Percentiles rank a stretch among this genome's conserved stretches.
phyloP scores from a whole-genome alignment of 805 yeast genomes.

The Pichia pseudocactophila region DNA sequence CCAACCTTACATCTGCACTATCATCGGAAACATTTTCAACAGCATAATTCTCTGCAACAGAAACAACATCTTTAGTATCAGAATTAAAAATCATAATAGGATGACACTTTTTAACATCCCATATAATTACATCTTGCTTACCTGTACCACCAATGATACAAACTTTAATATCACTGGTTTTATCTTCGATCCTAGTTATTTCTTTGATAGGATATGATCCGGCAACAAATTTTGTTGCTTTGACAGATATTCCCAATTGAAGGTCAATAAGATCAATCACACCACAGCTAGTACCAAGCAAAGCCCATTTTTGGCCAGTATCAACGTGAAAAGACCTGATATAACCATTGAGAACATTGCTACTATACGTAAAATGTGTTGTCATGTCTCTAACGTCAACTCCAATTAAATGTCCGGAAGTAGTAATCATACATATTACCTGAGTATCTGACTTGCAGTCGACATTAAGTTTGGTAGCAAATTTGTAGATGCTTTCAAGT shows the following conservation, averaged over 20 bases:
- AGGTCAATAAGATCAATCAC: slow-evolving; percentile 75
- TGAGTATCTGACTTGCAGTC: slow-evolving; percentile 33
- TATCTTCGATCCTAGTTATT: slow-evolving; percentile 35
- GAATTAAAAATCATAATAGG: slow-evolving; percentile 33
- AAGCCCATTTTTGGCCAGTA: slow-evolving; percentile 46
- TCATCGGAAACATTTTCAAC: slow-evolving; percentile 19
- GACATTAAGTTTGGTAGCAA: slow-evolving; percentile 37
- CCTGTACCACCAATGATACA: slow-evolving; percentile 63
- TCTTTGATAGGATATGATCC: slow-evolving; percentile 37
- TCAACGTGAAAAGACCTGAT: slow-evolving; percentile 54
- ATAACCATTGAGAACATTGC: slow-evolving; percentile 57
- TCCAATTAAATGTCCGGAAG: slow-evolving; percentile 40
- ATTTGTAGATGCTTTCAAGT: slow-evolving; percentile 28
- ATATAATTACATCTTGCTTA: slow-evolving; percentile 50
- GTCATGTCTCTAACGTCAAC: slow-evolving; percentile 55
- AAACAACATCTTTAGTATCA: slow-evolving; percentile 14
- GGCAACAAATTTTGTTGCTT: slow-evolving; percentile 49
- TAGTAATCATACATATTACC: slow-evolving; percentile 42
- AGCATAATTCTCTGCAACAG: slow-evolving; percentile 21
- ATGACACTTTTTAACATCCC: slow-evolving; percentile 63
- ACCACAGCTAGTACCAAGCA: slow-evolving; percentile 71
- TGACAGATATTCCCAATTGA: slow-evolving; percentile 52
- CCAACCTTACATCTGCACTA: slow-evolving; percentile 18
- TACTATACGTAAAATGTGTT: slow-evolving; percentile 33
- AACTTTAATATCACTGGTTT: slow-evolving; percentile 31